These are phyloP conservation scores for Pseudocercospora fijiensis DNA, from an alignment of 2,329 filamentous ascomycete genomes.

Conservation along the genomic window DNA sequence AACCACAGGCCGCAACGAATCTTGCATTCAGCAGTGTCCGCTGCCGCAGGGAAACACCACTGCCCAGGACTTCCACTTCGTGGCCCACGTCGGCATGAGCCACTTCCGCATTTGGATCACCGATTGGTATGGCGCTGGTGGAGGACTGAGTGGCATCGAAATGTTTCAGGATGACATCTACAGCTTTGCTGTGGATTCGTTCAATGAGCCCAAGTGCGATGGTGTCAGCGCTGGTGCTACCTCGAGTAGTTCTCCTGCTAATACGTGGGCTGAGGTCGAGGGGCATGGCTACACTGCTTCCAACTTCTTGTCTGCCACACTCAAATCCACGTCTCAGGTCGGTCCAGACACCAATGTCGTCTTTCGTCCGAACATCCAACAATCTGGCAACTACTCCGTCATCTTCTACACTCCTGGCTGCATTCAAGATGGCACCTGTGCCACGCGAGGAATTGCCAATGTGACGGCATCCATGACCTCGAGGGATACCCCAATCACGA, in stretches of 20 bases:
- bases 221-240: conserved; percentile 61
- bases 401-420: conserved; percentile 93
- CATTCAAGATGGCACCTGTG: conserved; percentile 72
- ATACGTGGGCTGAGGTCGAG: conserved; percentile 67
- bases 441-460: conserved; percentile 74
- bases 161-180: conserved; percentile 70
- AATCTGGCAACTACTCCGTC: conserved; percentile 89
- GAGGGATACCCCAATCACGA: conserved; percentile 53
- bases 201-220: conserved; percentile 84
- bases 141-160: conserved; percentile 80
- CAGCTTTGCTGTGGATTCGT: conserved; percentile 77
- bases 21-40: conserved; percentile 82
- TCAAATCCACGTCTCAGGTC: conserved; percentile 50
- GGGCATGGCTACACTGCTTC: conserved; percentile 66
- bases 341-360: conserved; percentile 64
- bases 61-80: conserved; percentile 89
- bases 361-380: conserved; percentile 79
- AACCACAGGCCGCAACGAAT: conserved; percentile 59
- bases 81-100: conserved; percentile 85
- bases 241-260: conserved; percentile 58
- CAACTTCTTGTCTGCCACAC: conserved; percentile 70
- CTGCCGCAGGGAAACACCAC: conserved; percentile 66
- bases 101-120: conserved; percentile 81
- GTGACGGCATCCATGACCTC: conserved; percentile 68
- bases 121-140: conserved; percentile 82